These are phyloP conservation scores for Cutaneotrichosporon arboriforme DNA, from an alignment of 1,284 basidiomycete species.

Conservation along the genomic window DNA sequence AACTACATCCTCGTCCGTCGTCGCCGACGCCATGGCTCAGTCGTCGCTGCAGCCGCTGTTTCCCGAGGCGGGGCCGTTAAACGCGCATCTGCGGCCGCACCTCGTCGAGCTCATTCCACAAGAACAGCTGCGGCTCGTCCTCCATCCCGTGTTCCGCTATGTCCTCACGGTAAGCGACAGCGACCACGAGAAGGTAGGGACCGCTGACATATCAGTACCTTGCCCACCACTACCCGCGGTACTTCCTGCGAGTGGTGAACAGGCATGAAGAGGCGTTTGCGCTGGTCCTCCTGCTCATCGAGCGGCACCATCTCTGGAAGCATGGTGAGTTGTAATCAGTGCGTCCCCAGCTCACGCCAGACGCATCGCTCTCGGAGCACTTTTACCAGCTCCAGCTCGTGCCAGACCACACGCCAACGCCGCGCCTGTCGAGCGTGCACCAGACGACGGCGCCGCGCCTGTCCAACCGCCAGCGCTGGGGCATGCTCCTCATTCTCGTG, in stretches of 20 bases:
- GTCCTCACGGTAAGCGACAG: conserved; percentile 75
- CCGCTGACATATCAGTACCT: conserved; percentile 61
- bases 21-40: not conserved
- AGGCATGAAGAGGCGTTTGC: conserved; percentile 95
- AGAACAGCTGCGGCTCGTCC: conserved; percentile 83
- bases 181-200: not conserved
- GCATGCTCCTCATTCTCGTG: conserved; percentile 73
- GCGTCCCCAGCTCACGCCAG: conserved; percentile 23
- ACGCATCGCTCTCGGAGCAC: conserved; percentile 45
- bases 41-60: conserved; percentile 7
- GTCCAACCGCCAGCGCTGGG: conserved; percentile 46
- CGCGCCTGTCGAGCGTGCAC: conserved; percentile 21
- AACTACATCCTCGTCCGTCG: not conserved
- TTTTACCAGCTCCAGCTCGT: conserved; percentile 40
- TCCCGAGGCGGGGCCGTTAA: conserved; percentile 15
- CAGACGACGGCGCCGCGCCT: conserved; percentile 17
- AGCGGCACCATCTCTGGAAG: conserved; percentile 80
- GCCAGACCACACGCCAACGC: conserved; percentile 25
- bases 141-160: conserved; percentile 94
- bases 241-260: conserved; percentile 86
- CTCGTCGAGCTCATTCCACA: conserved; percentile 94
- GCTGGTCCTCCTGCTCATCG: conserved; percentile 77
- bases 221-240: conserved; percentile 89
- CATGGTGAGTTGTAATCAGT: conserved; percentile 56
- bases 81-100: conserved; percentile 58